Percentiles rank a stretch among this genome's conserved stretches.
These are phyloP conservation scores for Ceratocystis cubensis DNA, from an alignment of 2,329 filamentous ascomycete species.

Conservation along the genomic window DNA sequence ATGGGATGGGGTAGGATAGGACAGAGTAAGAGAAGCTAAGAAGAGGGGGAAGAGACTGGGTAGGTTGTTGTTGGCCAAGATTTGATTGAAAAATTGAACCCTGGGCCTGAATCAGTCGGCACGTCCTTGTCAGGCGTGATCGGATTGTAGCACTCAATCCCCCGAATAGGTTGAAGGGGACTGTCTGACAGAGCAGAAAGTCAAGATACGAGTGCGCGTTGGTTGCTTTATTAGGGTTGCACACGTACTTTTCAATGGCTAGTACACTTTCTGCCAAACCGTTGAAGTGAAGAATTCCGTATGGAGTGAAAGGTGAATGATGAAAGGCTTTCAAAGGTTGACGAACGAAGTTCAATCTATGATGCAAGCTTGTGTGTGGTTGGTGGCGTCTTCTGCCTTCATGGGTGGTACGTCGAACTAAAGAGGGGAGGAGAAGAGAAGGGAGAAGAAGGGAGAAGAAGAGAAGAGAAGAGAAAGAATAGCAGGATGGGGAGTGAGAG, in stretches of 20 bases:
- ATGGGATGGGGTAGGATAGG: background rate
- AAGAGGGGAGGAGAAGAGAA: background rate
- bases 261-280: background rate
- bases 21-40: background rate
- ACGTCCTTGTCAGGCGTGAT: slow-evolving; percentile 5
- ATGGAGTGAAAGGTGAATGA: background rate
- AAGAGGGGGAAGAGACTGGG: background rate
- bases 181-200: slow-evolving; percentile 11
- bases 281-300: background rate
- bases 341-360: background rate
- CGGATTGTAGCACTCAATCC: slow-evolving; percentile 2
- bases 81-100: slow-evolving; percentile 3
- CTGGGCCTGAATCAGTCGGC: slow-evolving; percentile 2
- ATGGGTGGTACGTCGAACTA: background rate
- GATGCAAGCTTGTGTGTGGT: background rate
- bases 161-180: slow-evolving; percentile 1
- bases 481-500: too few species aligned
- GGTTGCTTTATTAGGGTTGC: slow-evolving; percentile 2
- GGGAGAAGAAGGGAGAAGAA: background rate
- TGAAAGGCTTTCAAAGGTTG: background rate
- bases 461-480: background rate
- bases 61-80: background rate
- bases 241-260: slow-evolving; percentile 7
- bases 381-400: background rate
- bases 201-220: background rate